Conservation (phyloP, 176 grass and related monocot species). For the Calamus simplicifolius region DNA sequence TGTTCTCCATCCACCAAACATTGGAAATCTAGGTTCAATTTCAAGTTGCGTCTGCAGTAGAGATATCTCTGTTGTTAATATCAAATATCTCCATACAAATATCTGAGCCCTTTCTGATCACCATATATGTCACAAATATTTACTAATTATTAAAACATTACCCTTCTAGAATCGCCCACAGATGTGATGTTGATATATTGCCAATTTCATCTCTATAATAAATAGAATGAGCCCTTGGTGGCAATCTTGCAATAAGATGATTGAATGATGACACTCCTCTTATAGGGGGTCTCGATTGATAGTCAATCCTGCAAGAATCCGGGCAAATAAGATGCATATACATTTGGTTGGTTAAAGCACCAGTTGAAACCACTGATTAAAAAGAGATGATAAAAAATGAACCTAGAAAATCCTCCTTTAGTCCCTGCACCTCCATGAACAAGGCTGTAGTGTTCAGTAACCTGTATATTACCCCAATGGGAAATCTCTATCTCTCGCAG, state of each 20-base stretch:
- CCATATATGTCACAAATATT: too few species aligned
- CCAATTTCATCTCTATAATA: slow-evolving; percentile 99
- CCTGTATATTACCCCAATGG: slow-evolving; percentile 87
- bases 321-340: slow-evolving; percentile 2
- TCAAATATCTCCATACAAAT: not conserved
- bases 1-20: slow-evolving; percentile 99
- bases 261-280: slow-evolving; percentile 92
- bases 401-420: slow-evolving; percentile 99
- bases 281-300: slow-evolving; percentile 65
- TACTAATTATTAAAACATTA: slow-evolving; percentile 13
- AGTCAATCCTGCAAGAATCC: slow-evolving; percentile 60
- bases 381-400: slow-evolving; percentile 12
- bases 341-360: not conserved
- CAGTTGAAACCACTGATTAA: not conserved
- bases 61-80: slow-evolving; percentile 6
- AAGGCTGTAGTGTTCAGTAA: slow-evolving; percentile 88
- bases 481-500: slow-evolving; percentile 93
- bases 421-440: slow-evolving; percentile 78
- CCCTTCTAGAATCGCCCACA: slow-evolving; percentile 96
- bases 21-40: slow-evolving; percentile 91
- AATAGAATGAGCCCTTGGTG: slow-evolving; percentile 84
- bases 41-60: slow-evolving; percentile 82
- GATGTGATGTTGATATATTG: slow-evolving; percentile 94
- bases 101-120: too few species aligned
- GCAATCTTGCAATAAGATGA: slow-evolving; percentile 68